Evolutionary conservation across 2,329 filamentous ascomycete species (phyloP).

Genomic region (Paraphoma chrysanthemicola): DNA sequence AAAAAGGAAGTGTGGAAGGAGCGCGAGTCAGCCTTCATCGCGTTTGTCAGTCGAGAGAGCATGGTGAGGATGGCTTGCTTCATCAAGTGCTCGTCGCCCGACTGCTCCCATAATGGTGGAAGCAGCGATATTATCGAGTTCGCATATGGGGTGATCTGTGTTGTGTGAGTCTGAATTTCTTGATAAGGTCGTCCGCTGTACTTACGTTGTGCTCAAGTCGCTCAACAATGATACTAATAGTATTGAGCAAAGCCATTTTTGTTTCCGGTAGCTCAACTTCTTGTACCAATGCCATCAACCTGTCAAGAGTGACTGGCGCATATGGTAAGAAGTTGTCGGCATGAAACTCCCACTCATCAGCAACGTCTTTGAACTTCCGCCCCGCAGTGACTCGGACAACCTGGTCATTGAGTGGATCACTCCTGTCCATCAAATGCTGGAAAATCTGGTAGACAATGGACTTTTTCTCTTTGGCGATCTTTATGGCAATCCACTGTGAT

Average conservation of each 20-base stretch:
- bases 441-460: conserved; percentile 87
- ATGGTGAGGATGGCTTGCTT: conserved; percentile 92
- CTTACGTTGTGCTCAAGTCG: conserved; percentile 77
- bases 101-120: conserved; percentile 83
- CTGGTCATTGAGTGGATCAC: conserved; percentile 82
- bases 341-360: conserved; percentile 84
- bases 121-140: conserved; percentile 83
- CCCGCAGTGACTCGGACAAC: conserved; percentile 93
- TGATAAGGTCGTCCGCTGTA: neutral
- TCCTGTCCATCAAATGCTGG: conserved; percentile 79
- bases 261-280: conserved; percentile 85
- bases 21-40: conserved; percentile 79
- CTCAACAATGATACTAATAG: conserved; percentile 79
- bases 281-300: conserved; percentile 78
- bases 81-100: conserved; percentile 86
- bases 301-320: conserved; percentile 73
- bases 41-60: conserved; percentile 81
- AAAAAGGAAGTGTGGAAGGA: conserved; percentile 81
- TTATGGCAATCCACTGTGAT: conserved; percentile 86
- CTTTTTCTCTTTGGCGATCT: conserved; percentile 71
- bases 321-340: conserved; percentile 78
- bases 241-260: conserved; percentile 88
- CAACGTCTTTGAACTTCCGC: conserved; percentile 78
- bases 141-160: conserved; percentile 67
- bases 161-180: conserved; percentile 9